Evolutionary conservation across 23 red algal genomes (phyloP).

Genomic region (Chondrus crispus): DNA sequence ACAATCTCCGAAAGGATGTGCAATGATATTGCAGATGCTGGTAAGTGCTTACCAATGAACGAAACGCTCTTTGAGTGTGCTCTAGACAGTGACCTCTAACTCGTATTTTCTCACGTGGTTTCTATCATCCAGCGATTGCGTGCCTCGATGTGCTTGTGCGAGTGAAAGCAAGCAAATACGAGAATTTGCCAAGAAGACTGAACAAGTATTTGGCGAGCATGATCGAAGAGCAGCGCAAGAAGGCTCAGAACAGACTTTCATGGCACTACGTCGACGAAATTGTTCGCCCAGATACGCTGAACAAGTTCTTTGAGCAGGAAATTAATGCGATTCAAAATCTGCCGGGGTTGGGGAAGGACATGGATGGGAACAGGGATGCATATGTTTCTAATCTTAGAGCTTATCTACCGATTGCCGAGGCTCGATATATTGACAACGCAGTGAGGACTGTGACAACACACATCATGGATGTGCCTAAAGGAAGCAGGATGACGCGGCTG

Average conservation of each 20-base stretch:
- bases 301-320: neutral
- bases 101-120: neutral
- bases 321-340: neutral
- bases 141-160: neutral
- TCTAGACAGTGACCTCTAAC: neutral
- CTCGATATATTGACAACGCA: constrained; percentile 19
- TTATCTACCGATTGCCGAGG: neutral
- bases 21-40: constrained; percentile 14
- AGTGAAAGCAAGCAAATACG: neutral
- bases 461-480: constrained; percentile 5
- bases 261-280: constrained; percentile 28
- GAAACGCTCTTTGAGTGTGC: neutral
- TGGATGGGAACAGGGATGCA: neutral
- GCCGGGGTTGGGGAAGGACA: neutral
- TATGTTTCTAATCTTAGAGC: neutral
- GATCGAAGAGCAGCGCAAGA: neutral
- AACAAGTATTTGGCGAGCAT: neutral
- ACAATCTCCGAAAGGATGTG: neutral
- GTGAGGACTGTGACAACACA: constrained; percentile 23
- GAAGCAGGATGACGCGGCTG: neutral
- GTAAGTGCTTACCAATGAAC: neutral
- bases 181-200: neutral
- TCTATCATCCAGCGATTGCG: neutral
- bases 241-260: neutral
- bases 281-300: neutral